These are phyloP conservation scores for Entamoeba invadens DNA, from an alignment of 208 protist species.

Conservation along the genomic window DNA sequence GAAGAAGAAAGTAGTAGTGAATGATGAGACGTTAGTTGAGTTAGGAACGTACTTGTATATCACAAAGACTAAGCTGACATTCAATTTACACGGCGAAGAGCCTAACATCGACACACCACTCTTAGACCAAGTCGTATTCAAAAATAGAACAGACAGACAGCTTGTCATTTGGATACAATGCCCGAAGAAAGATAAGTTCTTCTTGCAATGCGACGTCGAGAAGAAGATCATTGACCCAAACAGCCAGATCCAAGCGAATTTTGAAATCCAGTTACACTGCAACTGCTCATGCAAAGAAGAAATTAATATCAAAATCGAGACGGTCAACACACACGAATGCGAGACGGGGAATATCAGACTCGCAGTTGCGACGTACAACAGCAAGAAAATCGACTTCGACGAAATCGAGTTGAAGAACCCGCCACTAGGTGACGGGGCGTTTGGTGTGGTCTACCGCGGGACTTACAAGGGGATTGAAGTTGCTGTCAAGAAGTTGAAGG, in stretches of 20 bases:
- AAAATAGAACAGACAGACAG: background rate
- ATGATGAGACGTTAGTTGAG: background rate
- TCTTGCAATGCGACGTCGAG: background rate
- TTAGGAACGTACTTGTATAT: background rate
- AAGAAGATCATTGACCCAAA: background rate
- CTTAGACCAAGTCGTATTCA: background rate
- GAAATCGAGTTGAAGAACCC: background rate
- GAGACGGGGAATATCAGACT: background rate
- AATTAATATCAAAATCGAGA: background rate
- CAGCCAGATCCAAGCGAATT: background rate
- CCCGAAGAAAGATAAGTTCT: background rate
- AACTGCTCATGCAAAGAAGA: background rate
- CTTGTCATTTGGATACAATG: background rate
- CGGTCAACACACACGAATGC: background rate
- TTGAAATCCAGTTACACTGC: background rate
- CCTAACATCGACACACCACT: background rate
- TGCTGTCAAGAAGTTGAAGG: slow-evolving; percentile 27
- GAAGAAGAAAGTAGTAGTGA: background rate
- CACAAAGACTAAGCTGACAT: background rate
- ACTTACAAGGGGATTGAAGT: slow-evolving; percentile 28
- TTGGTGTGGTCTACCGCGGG: background rate
- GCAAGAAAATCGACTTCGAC: background rate
- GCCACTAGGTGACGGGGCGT: background rate
- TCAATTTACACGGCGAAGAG: background rate
- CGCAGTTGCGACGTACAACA: background rate